Base-by-base conservation (phyloP, 2,329 filamentous ascomycete species). In the Exophiala mesophila region DNA sequence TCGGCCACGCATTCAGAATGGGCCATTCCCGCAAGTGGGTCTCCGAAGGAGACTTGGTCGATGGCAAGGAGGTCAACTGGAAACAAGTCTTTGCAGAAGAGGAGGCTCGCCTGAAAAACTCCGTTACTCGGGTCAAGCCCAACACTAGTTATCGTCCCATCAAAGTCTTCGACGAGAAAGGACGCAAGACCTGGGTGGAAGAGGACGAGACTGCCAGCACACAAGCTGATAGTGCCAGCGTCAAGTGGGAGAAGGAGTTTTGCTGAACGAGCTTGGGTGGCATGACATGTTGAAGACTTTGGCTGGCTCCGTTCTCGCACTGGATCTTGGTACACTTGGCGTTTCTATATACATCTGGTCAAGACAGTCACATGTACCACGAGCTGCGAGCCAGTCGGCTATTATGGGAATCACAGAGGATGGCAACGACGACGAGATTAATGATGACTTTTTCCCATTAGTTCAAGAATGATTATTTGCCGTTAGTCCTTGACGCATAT, bases 11-110 rank as follows among this genome's bases (percentile, higher is more conserved):
- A 13, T 17, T 40, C 19, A 45, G 29, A 16, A 41, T 55, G 47
- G 53, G 53, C n/a, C 41, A 45, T 20, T 35, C 31, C 9, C 39
- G 39, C 4, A 38, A 53, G 24, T 54, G 45, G 51, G 45, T 55
- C 4, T 36, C 52, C 7, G 35, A 47, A 28, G 39, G 21, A 20
- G 51, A 54, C 15, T 41, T 50, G 6, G 32, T 42, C 6, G 39
- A 50, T 38, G 44, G 40, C 19, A 51, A 48, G 43, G 49, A 45
- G 35, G 39, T 49, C 36, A 41, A 51, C 17, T 49, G 44, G 44
- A 20, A 41, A 8, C 17, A 40, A 15, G 24, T 45, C 12, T 45
- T 44, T 5, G 35, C 39, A 28, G 29, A 52, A 28, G 41, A 53
- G 20, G 31, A 23, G 13, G 28, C 21, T 10, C 26, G 36, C 37